Evolutionary conservation across 179 eudicot species (phyloP).

Genomic region (Carnegiea gigantea): DNA sequence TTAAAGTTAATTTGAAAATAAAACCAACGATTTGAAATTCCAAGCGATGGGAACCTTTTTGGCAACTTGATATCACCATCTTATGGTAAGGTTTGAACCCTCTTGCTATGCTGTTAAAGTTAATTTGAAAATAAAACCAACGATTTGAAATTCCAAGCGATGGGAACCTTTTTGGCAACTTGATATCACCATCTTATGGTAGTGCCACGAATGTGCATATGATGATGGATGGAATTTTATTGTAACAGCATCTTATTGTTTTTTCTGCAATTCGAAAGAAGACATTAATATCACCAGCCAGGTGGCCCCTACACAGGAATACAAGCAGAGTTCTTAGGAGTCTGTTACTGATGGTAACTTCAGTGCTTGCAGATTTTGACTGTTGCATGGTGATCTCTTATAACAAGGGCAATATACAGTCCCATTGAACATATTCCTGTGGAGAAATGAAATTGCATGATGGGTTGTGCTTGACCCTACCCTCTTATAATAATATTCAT

Average conservation of each 20-base stretch:
- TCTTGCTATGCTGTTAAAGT: too few relatives aligned
- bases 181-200: neutral
- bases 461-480: neutral
- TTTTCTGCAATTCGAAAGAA: neutral
- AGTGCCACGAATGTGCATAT: neutral
- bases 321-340: neutral
- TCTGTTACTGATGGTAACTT: neutral
- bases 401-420: neutral
- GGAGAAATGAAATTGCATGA: neutral
- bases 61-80: neutral
- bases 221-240: neutral
- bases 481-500: neutral
- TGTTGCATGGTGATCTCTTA: neutral
- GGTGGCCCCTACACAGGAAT: neutral
- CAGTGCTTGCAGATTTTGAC: neutral
- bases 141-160: too few relatives aligned
- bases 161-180: neutral
- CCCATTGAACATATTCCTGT: neutral
- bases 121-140: too few relatives aligned
- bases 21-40: too few relatives aligned
- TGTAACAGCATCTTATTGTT: neutral
- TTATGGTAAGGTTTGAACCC: too few relatives aligned
- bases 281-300: neutral
- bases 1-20: too few relatives aligned
- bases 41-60: neutral